Base-by-base conservation (phyloP, 495 filamentous ascomycete genomes). In the Xylaria longipes region DNA sequence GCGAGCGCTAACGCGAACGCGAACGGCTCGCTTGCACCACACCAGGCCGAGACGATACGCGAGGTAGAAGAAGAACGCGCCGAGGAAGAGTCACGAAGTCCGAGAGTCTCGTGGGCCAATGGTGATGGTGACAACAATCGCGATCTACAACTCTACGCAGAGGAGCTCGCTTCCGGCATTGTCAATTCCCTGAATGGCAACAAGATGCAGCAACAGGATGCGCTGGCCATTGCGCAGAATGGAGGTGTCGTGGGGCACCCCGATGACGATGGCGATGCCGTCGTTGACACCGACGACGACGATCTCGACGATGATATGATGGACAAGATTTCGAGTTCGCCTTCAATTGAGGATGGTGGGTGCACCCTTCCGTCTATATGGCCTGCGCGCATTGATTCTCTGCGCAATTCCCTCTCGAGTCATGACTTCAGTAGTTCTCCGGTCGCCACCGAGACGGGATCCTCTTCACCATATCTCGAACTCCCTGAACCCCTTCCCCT, bases 261-360 rank as follows among this genome's bases (percentile, higher is more conserved):
- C 71, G 86, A 85, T 63, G 93, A 92, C 69, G 86, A 93, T 73
- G 89, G 84, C 50, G 93, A 94, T 74, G 86, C 88, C 46, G 94
- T 94, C 74, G 88, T 87, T 41, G 80, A 85, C 50, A 79, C 78
- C 64, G 93, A 95, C 77, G 91, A 93, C n/a, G 70, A 72, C 73
- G 84, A 89, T 68, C 79, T 93, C 79, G 95, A 97, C 76, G 91
- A 93, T 74, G 96, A 98, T 78, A 92, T 95, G 84, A 93, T 95
- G 91, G 96, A 98, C 84, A 95, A 95, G 82, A 97, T 99, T 58
- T 97, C 94, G 61, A 98, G 95, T 81, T 97, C 95, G 73, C 96
- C 96, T 72, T 98, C 95, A 67, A 99, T 99, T 80, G 93, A 96
- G 82, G 97, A 99, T 88, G 96, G 96, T 99, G 89, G 84, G 94